Evolutionary conservation across 2,329 filamentous ascomycete species (phyloP).

Genomic region (Clonostachys sp.): DNA sequence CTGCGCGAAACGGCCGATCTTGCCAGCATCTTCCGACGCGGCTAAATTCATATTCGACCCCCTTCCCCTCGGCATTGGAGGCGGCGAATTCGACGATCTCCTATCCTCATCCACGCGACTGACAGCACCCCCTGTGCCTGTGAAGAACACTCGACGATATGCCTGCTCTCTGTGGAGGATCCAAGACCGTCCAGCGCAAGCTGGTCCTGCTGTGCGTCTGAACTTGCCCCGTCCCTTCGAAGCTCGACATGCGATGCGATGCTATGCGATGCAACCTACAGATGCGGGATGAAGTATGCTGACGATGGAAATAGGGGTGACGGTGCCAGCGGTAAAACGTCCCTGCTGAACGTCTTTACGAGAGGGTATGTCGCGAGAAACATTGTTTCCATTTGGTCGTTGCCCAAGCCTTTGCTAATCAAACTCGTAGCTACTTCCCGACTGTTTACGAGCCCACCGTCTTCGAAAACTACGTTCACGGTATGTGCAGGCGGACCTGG

Average conservation of each 20-base stretch:
- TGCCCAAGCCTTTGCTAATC: constrained; percentile 6
- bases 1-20: no score
- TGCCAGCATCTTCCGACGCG: no score
- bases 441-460: constrained; percentile 98
- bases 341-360: constrained; percentile 95
- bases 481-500: constrained; percentile 41
- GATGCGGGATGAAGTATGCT: neutral
- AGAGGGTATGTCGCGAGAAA: constrained; percentile 67
- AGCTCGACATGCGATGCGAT: no score
- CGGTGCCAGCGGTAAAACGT: constrained; percentile 96
- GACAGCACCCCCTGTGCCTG: no score
- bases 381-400: neutral
- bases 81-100: no score
- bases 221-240: no score
- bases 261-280: no score
- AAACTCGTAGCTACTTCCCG: constrained; percentile 73
- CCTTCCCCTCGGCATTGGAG: no score
- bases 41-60: no score
- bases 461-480: constrained; percentile 98
- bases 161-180: constrained; percentile 55
- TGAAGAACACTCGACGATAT: neutral
- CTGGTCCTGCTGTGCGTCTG: constrained; percentile 74
- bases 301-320: constrained; percentile 62
- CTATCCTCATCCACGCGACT: no score
- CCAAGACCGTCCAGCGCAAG: constrained; percentile 90